These are phyloP conservation scores for Daldinia grandis DNA, from an alignment of 495 filamentous ascomycete species.

Conservation along the genomic window DNA sequence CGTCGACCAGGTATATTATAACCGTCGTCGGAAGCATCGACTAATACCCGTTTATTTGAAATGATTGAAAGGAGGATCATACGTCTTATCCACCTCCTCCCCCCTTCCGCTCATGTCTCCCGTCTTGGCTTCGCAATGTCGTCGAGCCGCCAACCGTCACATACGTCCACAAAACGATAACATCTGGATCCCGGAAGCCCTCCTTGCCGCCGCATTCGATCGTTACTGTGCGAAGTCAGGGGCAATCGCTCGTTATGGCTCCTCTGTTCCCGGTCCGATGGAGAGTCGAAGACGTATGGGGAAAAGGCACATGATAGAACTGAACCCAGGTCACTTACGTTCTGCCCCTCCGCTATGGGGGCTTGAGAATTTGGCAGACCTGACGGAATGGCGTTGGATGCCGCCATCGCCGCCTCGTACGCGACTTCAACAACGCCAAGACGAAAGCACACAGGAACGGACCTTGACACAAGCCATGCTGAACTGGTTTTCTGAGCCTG, in stretches of 20 bases:
- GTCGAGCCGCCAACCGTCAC: constrained; percentile 51
- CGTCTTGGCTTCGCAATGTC: constrained; percentile 49
- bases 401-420: constrained; percentile 47
- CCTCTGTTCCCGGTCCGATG: constrained; percentile 56
- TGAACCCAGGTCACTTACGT: constrained; percentile 49
- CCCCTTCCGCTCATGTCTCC: constrained; percentile 47
- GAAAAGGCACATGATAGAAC: constrained; percentile 58
- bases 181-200: constrained; percentile 57
- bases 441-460: neutral
- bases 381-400: constrained; percentile 60
- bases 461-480: neutral
- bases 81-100: constrained; percentile 4
- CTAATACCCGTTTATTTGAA: neutral
- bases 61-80: constrained; percentile 17
- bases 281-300: constrained; percentile 62
- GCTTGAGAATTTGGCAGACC: constrained; percentile 48
- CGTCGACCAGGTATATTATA: neutral
- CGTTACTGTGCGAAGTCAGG: constrained; percentile 49
- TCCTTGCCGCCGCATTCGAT: constrained; percentile 51
- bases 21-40: neutral
- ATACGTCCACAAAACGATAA: constrained; percentile 45
- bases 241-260: constrained; percentile 33
- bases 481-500: constrained; percentile 2
- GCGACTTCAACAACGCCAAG: constrained; percentile 2
- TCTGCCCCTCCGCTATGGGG: constrained; percentile 51